These are phyloP conservation scores for Flaveria brownii DNA, from an alignment of 129 eudicot genomes.

Conservation along the genomic window DNA sequence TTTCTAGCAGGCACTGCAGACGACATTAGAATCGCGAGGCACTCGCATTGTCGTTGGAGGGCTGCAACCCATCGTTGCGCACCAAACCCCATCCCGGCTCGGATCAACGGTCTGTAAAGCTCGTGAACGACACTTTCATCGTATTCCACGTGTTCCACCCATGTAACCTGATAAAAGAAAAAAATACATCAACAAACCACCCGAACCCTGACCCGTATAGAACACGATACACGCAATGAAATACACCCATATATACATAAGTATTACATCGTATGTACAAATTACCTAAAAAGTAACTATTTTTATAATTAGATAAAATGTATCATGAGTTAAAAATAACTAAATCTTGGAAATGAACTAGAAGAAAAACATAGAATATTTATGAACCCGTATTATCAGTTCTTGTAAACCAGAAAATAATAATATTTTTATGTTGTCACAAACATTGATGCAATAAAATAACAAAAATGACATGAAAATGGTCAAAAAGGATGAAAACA, in stretches of 20 bases:
- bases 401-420: constrained; percentile 27
- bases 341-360: constrained; percentile 48
- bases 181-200: constrained; percentile 5
- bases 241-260: neutral
- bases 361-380: constrained; percentile 34
- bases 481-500: constrained; percentile 40
- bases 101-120: constrained; percentile 72
- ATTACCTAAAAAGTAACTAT: constrained; percentile 7
- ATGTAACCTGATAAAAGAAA: constrained; percentile 64
- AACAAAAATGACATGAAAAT: constrained; percentile 28
- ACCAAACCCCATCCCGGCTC: constrained; percentile 95
- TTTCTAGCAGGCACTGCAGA: constrained; percentile 63
- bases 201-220: neutral
- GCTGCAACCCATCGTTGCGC: constrained; percentile 95
- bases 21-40: constrained; percentile 94
- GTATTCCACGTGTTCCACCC: constrained; percentile 94
- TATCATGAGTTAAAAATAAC: constrained; percentile 18
- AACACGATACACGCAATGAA: neutral
- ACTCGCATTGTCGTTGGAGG: constrained; percentile 93
- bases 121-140: constrained; percentile 80
- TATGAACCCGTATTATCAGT: constrained; percentile 33
- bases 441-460: constrained; percentile 34
- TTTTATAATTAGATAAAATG: constrained; percentile 11
- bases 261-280: neutral
- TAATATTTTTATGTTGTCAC: constrained; percentile 3